These are phyloP conservation scores for Cystofilobasidium macerans DNA, from an alignment of 768 basidiomycete species.

Conservation along the genomic window DNA sequence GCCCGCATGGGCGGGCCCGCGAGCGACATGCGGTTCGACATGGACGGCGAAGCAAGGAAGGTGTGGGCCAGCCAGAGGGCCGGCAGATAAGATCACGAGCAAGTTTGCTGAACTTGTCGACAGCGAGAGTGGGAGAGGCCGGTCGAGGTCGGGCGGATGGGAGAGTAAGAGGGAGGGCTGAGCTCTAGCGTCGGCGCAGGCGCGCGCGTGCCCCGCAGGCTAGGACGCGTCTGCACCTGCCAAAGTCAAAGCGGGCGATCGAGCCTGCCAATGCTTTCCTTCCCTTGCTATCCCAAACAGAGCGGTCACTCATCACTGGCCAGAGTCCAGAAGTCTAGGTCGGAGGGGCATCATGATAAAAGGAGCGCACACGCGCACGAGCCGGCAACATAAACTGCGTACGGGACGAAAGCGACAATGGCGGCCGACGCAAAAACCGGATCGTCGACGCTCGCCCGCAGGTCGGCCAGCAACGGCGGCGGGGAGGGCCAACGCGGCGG, in stretches of 20 bases:
- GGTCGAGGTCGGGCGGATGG: no score
- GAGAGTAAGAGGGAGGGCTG: no score
- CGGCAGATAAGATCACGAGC: background rate
- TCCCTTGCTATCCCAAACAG: no score
- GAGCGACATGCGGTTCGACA: slow-evolving; percentile 21
- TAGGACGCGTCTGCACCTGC: no score
- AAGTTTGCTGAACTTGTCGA: background rate
- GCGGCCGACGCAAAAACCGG: background rate
- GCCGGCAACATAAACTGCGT: background rate
- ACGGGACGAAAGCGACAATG: background rate
- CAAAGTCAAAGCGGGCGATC: no score
- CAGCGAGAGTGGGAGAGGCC: no score
- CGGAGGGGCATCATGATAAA: background rate
- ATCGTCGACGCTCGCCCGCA: background rate
- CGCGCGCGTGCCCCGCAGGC: no score
- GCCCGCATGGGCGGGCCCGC: slow-evolving; percentile 22
- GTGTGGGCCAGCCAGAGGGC: background rate
- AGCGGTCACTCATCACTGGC: no score
- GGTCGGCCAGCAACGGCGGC: no score
- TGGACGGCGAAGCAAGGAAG: background rate
- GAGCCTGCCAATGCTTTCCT: no score
- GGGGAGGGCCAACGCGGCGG: background rate
- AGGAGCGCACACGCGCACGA: background rate
- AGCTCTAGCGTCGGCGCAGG: no score
- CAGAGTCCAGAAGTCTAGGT: background rate